A percentile compares a stretch with the other conserved stretches of the same genome.
These are phyloP conservation scores for Chaetothyriales sp. DNA, from an alignment of 2,329 filamentous ascomycete genomes.

Conservation along the genomic window DNA sequence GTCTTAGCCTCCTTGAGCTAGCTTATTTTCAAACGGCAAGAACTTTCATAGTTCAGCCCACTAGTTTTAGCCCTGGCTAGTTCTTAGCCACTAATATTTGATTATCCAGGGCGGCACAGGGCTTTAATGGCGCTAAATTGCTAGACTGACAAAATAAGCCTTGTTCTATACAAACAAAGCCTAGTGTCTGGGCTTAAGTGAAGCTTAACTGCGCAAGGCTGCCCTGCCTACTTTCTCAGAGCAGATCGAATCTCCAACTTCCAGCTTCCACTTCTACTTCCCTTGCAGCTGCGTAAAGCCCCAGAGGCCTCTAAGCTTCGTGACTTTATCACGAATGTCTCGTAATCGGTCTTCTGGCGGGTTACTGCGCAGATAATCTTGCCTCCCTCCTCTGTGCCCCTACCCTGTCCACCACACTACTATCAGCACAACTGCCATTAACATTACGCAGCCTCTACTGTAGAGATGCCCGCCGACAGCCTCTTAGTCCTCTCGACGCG, in stretches of 20 bases:
- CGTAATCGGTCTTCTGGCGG: not conserved
- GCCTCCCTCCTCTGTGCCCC: not conserved
- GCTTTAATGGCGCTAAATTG: too few species aligned
- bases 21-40: too few species aligned
- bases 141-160: too few species aligned
- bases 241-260: not conserved
- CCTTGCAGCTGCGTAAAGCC: not conserved
- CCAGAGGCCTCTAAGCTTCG: not conserved
- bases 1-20: too few species aligned
- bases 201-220: too few species aligned
- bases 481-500: conserved; percentile 16
- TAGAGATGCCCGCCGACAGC: conserved; percentile 17
- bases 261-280: not conserved
- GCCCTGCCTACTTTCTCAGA: too few species aligned
- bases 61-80: too few species aligned
- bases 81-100: too few species aligned
- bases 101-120: too few species aligned
- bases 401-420: not conserved
- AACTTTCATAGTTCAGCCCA: too few species aligned
- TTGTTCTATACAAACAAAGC: too few species aligned
- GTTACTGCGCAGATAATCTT: not conserved
- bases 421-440: not conserved
- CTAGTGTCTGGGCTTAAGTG: too few species aligned
- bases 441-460: not conserved
- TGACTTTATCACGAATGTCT: not conserved